Base-by-base conservation (phyloP, 768 basidiomycete species). In the Auricularia cornea region DNA sequence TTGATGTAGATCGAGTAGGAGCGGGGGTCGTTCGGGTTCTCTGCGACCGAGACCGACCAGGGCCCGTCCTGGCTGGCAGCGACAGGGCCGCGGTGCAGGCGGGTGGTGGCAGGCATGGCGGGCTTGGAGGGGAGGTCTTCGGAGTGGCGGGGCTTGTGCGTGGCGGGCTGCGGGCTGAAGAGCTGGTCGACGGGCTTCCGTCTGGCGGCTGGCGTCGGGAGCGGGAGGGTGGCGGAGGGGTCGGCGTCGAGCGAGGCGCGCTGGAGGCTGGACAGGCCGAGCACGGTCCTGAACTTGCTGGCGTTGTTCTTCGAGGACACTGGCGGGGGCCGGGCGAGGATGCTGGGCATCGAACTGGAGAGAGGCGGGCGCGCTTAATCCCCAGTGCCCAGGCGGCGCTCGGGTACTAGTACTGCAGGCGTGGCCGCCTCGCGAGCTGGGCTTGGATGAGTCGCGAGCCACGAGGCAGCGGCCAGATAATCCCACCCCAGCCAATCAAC, bases 31-130 rank as follows among this genome's bases (percentile, higher is more conserved):
- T 90, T 83, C 28, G 89, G 89, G 60, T 85, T 87, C 78, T 92
- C 90, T 66, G 92, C 92, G 66, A 93, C 90, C 72, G 89, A 90
- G 72, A 94, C 84, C 70, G 85, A 85, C 92, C 92, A 94, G 28
- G 85, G 90, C 16, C 89, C 90, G 70, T 91, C 89, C 74, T 90
- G 84, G 51, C 28, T 57, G 26, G 64, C 38, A 16, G 54, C 54
- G 28, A 48, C 32, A 40, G 54, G 51, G 26, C 28, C 56, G 29
- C 40, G 62, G 20, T 60, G 65, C 14, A 28, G 23, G 59, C 14
- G 38, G 23, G 57, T 23, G 38, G 65, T 38, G 44, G 64, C 33
- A 29, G 52, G 56, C 28, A 56, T 38, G 30, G 52, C 20, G 31
- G 31, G 41, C 31, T 52, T 30, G 26, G 35, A 44, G 18, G 44